phyloP scores from a whole-genome alignment of 495 filamentous ascomycete genomes.

The Tetracladium setigerum region DNA sequence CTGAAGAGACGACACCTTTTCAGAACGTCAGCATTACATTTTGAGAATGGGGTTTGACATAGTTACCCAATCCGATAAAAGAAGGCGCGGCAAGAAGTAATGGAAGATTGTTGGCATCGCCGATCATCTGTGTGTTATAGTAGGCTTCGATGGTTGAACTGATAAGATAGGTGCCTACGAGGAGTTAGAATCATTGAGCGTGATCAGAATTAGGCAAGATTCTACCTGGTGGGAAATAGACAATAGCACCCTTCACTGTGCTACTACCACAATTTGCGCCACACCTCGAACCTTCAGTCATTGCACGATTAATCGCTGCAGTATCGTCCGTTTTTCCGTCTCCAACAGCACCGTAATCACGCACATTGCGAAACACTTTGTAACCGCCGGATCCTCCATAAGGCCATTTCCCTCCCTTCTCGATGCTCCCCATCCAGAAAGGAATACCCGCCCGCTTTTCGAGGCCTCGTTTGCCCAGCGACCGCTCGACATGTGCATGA shows the following conservation, averaged over 20 bases:
- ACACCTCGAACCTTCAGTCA: constrained; percentile 41
- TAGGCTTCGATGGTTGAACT: constrained; percentile 60
- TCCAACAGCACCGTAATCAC: constrained; percentile 7
- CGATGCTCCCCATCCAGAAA: too few relatives aligned
- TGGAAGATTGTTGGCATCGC: constrained; percentile 46
- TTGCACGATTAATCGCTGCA: constrained; percentile 42
- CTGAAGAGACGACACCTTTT: constrained; percentile 6
- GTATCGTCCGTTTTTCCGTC: constrained; percentile 33
- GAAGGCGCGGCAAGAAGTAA: neutral
- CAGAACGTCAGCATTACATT: constrained; percentile 58
- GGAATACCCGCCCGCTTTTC: too few relatives aligned
- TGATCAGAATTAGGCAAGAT: too few relatives aligned
- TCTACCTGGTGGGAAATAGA: constrained; percentile 40
- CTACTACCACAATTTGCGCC: constrained; percentile 40
- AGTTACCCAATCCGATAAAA: constrained; percentile 7
- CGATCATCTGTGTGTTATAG: constrained; percentile 78
- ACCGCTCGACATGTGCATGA: too few relatives aligned
- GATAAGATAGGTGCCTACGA: constrained; percentile 39
- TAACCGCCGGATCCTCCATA: too few relatives aligned
- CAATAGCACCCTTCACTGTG: constrained; percentile 37
- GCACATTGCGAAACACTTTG: constrained; percentile 17
- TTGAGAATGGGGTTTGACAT: constrained; percentile 45
- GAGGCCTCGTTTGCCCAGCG: too few relatives aligned
- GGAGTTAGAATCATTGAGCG: too few relatives aligned
- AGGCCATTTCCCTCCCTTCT: too few relatives aligned